These are phyloP conservation scores for Raphanus raphanistrum DNA, from an alignment of 345 rosid genomes.

Conservation along the genomic window DNA sequence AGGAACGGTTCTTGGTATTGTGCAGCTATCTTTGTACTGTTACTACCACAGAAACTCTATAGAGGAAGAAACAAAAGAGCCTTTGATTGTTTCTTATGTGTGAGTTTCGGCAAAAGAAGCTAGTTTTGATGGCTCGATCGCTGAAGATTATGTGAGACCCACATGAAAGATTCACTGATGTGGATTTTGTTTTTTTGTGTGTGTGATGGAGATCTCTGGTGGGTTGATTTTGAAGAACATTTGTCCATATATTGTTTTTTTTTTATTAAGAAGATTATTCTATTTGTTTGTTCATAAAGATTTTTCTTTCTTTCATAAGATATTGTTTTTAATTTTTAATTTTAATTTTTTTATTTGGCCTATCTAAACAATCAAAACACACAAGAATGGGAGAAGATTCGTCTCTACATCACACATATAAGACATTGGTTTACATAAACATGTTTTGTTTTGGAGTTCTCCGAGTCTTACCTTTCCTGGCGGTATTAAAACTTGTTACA, in stretches of 20 bases:
- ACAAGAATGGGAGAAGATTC: not conserved
- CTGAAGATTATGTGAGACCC: slow-evolving; percentile 18
- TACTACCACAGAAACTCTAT: slow-evolving; percentile 45
- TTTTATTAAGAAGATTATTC: not conserved
- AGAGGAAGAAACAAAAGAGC: slow-evolving; percentile 48
- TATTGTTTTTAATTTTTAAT: not conserved
- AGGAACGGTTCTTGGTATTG: slow-evolving; percentile 72
- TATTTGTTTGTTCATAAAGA: slow-evolving; percentile 9
- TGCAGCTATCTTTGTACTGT: slow-evolving; percentile 65
- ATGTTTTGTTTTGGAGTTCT: not conserved
- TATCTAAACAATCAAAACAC: not conserved
- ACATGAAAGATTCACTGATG: slow-evolving; percentile 12
- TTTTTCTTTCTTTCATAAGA: slow-evolving; percentile 1
- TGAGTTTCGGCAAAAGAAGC: slow-evolving; percentile 23
- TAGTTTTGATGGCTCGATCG: slow-evolving; percentile 4
- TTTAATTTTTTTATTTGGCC: not conserved
- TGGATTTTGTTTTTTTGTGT: not conserved
- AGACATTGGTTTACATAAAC: slow-evolving; percentile 11
- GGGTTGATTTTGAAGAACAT: not conserved
- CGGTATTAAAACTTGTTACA: slow-evolving; percentile 1
- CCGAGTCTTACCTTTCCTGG: slow-evolving; percentile 5
- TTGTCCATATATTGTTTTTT: slow-evolving; percentile 18
- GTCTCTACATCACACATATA: not conserved
- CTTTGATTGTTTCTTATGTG: slow-evolving; percentile 53
- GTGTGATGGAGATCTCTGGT: not conserved